A percentile compares a stretch with the other conserved stretches of the same genome.
These are phyloP conservation scores for Madurella fahalii DNA, from an alignment of 2,329 filamentous ascomycete genomes.

Conservation along the genomic window DNA sequence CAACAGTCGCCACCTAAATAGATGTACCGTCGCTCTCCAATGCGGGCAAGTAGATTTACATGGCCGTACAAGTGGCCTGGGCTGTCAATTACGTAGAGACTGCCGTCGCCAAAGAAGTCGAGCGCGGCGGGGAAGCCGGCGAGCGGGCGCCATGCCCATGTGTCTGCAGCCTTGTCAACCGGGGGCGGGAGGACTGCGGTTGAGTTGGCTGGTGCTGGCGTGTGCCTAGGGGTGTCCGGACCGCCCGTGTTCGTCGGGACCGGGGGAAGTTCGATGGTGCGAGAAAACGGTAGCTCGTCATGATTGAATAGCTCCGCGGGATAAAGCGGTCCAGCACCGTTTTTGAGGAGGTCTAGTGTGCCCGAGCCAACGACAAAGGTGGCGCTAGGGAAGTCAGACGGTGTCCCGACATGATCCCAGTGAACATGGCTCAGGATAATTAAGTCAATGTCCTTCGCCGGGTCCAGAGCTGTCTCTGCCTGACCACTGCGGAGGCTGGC, in stretches of 20 bases:
- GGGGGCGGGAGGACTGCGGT: constrained; percentile 20
- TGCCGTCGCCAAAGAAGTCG: constrained; percentile 45
- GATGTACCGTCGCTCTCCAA: constrained; percentile 38
- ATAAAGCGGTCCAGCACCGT: constrained; percentile 29
- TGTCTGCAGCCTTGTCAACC: constrained; percentile 11
- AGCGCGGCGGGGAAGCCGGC: constrained; percentile 41
- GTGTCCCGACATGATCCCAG: constrained; percentile 56
- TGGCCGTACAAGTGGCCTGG: constrained; percentile 51
- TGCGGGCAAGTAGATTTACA: constrained; percentile 45
- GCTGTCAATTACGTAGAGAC: constrained; percentile 44
- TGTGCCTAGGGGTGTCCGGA: constrained; percentile 20
- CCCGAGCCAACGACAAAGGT: constrained; percentile 49
- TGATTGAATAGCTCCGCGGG: constrained; percentile 30
- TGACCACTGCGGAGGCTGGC: constrained; percentile 32
- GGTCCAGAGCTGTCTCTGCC: constrained; percentile 3
- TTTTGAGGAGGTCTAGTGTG: constrained; percentile 38
- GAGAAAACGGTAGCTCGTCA: constrained; percentile 27
- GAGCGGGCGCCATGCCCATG: constrained; percentile 38
- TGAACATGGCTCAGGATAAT: constrained; percentile 51
- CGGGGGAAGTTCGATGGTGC: constrained; percentile 41
- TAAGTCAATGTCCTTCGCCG: constrained; percentile 26
- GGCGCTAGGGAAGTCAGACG: constrained; percentile 45
- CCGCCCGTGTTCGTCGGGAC: constrained; percentile 14
- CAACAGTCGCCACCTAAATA: constrained; percentile 52
- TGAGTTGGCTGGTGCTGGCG: constrained; percentile 12